Evolutionary conservation across 768 basidiomycete genomes (phyloP), one percentile per base, ranked within the genome.

Genomic region (Butyriboletus loyo): DNA sequence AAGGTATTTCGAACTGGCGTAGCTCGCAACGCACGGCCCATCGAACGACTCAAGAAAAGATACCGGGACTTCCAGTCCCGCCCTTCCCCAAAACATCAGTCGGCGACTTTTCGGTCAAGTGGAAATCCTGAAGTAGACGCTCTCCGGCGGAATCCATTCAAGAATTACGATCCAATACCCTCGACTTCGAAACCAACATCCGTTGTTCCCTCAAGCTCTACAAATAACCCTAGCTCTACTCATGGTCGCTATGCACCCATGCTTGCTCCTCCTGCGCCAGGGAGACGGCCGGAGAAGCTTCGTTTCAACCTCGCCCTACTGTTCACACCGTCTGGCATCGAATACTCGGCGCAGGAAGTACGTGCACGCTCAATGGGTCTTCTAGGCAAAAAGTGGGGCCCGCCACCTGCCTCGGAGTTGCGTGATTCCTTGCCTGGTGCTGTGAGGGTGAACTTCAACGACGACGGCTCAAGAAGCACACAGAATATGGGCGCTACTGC

Each of bases 301-400:
- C 78, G 80, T 30, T 87, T 90, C 66, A 77, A 89, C 55, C 73
- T 92, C 35, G 73, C 79, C 1, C 67, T 91, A 17, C 71, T 93
- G 14, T 88, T 85, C 61, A 90, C 85, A n/a, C 81, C 83, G 30
- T 85, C 89, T 45, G 79, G 84, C 2, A 75, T 82, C 1, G 94
- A 98, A 67, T 96, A 88, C 70, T 87, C 89, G 61, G 84, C 86
- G 22, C 85, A 89, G 63, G 95, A 92, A 76, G 85, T 85, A 32
- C 78, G 91, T 10, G 88, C 91, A 2, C 82, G 84, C 17, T 86
- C 86, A 9, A 86, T 91, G 77, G 91, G 91, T 27, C 79, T 92
- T 14, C 73, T 89, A 9, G 86, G 87, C 19, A 93, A 92, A 76
- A 88, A 86, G 67, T 93, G 91, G 91, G 83, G 85, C 4, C 81